Evolutionary conservation across 2,329 filamentous ascomycete species (phyloP), one percentile per base, ranked within the genome.

Genomic region (Dactylellina leptospora): DNA sequence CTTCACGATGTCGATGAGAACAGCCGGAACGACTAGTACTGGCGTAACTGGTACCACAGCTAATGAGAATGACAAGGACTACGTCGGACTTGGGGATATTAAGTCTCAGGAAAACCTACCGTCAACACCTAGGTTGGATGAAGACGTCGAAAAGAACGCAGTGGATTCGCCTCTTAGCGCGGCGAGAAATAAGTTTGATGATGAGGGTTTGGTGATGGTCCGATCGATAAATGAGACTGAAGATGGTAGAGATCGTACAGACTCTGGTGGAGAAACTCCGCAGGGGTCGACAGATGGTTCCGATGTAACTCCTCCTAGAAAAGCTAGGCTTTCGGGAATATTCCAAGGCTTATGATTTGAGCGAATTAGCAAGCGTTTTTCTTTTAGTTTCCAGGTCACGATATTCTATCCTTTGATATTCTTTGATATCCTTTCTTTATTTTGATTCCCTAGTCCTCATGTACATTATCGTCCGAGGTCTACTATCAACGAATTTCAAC

Each of bases 21-120:
- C 33, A 3, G 30, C 40, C 5, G 16, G 25, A 2, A 55, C 48
- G 22, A 58, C 42, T 4, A 16, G 36, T 11, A 40, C 36, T 16
- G 36, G 36, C 18, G 36, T n/a, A 1, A 44, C 44, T 10, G 9
- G 10, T 22, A 45, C n/a, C 16, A 18, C n/a, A 4, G 40, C n/a
- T 8, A 45, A 20, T 4, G 40, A 45, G 4, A 8, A 11, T 5
- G 10, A n/a, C 4, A 9, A 66, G n/a, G 58, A 33, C 11, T 66
- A 66, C 13, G 11, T 58, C 1, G 61, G 58, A 25, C 51, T 66
- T 4, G 61, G 61, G n/a, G 54, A 58, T 10, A 11, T 47, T 9
- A 66, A 48, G 25, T 48, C 51, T 8, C 33, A 56, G 33, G 61
- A 66, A 20, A 56, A 38, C 18, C 13, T 55, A 45, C 16, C 22